These are phyloP conservation scores for Fonsecaea multimorphosa DNA, from an alignment of 2,329 filamentous ascomycete species.

Conservation along the genomic window DNA sequence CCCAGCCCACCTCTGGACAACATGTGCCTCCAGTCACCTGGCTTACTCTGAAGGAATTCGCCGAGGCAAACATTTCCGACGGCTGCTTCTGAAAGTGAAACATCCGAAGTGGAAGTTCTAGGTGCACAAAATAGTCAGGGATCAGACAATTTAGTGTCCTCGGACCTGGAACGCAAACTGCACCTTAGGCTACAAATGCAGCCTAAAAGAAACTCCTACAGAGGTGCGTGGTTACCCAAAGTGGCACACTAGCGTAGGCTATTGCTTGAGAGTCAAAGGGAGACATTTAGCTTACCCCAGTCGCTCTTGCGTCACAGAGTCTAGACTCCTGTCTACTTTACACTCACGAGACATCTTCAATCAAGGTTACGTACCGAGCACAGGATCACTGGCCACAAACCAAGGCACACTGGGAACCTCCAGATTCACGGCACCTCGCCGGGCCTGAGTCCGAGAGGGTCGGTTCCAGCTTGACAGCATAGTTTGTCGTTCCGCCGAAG, in stretches of 20 bases:
- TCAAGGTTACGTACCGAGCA: not conserved
- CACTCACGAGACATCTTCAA: not conserved
- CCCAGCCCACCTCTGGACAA: not conserved
- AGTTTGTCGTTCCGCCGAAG: not conserved
- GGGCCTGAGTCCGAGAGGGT: not conserved
- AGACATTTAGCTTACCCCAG: not conserved
- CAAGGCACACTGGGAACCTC: not conserved
- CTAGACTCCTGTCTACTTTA: not conserved
- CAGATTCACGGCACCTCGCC: not conserved
- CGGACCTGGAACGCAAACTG: not conserved
- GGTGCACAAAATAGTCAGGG: not conserved
- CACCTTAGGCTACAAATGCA: not conserved
- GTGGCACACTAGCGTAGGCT: not conserved
- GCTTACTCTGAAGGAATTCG: not conserved
- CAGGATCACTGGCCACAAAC: not conserved
- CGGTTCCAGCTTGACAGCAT: not conserved
- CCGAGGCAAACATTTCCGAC: not conserved
- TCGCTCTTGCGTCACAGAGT: not conserved
- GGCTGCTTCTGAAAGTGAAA: not conserved
- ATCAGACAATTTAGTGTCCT: not conserved
- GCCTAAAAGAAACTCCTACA: not conserved
- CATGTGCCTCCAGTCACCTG: not conserved
- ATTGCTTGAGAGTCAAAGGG: not conserved
- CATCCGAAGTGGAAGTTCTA: not conserved
- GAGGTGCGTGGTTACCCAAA: not conserved